Evolutionary conservation across 2,329 filamentous ascomycete species (phyloP).

Genomic region (Mycosphaerella sp.): DNA sequence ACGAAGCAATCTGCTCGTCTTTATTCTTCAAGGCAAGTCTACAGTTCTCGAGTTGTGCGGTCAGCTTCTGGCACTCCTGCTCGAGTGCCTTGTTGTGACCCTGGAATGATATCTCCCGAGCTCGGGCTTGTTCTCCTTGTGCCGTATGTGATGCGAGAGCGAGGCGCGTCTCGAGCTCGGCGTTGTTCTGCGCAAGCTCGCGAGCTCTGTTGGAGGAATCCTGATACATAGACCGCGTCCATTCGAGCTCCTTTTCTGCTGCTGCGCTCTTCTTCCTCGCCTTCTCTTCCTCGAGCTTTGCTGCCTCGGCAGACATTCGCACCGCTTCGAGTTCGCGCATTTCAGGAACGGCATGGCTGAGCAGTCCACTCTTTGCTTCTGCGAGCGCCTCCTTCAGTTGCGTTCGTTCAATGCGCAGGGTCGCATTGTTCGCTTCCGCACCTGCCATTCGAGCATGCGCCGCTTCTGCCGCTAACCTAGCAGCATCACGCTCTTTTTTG

Average conservation of each 20-base stretch:
- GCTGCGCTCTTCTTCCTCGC: slow-evolving; percentile 30
- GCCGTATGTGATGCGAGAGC: slow-evolving; percentile 24
- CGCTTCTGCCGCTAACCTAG: slow-evolving; percentile 20
- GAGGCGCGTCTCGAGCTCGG: slow-evolving; percentile 39
- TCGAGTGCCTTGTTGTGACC: slow-evolving; percentile 19
- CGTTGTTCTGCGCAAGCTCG: slow-evolving; percentile 44
- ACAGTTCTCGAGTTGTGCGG: slow-evolving; percentile 24
- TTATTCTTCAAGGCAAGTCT: slow-evolving; percentile 27
- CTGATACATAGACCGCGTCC: slow-evolving; percentile 54
- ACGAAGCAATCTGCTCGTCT: slow-evolving; percentile 32
- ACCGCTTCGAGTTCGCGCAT: slow-evolving; percentile 30
- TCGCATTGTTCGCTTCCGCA: slow-evolving; percentile 16
- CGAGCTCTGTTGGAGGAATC: slow-evolving; percentile 47
- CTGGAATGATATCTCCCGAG: slow-evolving; percentile 25
- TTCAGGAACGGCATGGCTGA: slow-evolving; percentile 30
- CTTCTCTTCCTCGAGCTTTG: slow-evolving; percentile 24
- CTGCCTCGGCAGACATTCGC: slow-evolving; percentile 20
- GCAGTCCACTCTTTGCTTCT: slow-evolving; percentile 25
- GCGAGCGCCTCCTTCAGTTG: slow-evolving; percentile 28
- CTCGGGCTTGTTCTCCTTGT: slow-evolving; percentile 24
- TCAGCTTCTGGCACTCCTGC: slow-evolving; percentile 28
- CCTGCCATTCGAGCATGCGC: slow-evolving; percentile 23
- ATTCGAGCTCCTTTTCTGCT: slow-evolving; percentile 48
- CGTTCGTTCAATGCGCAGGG: slow-evolving; percentile 26
- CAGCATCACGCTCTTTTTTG: slow-evolving; percentile 25